These are phyloP conservation scores for Misopates orontium DNA, from an alignment of 257 asterid species.

Conservation along the genomic window DNA sequence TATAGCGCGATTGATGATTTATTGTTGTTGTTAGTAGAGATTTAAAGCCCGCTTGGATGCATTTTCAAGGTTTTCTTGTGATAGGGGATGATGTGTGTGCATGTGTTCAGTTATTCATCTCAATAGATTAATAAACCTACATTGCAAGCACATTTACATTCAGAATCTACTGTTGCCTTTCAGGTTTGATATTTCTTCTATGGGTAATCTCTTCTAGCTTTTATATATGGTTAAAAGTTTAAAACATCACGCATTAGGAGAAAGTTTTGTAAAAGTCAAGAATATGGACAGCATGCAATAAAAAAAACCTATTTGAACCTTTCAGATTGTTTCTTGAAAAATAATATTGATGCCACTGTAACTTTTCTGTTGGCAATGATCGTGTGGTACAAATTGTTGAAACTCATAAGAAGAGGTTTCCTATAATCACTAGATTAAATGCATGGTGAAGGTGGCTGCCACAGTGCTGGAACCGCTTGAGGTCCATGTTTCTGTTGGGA, in stretches of 20 bases:
- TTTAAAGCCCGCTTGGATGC: background rate
- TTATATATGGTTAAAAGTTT: background rate
- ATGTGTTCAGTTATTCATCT: too few species aligned
- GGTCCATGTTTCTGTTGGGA: background rate
- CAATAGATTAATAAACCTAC: background rate
- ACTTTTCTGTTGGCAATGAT: background rate
- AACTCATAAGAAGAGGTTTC: background rate
- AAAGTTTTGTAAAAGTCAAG: background rate
- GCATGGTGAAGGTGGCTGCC: conserved; percentile 1
- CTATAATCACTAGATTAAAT: background rate
- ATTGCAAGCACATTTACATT: background rate
- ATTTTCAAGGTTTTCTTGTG: too few species aligned
- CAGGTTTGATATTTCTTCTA: background rate
- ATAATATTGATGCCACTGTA: background rate
- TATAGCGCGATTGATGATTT: background rate
- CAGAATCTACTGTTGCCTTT: background rate
- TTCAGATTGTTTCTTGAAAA: background rate
- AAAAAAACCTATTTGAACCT: background rate
- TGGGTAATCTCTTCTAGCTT: background rate
- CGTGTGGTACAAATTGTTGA: conserved; percentile 8
- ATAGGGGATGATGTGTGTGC: too few species aligned
- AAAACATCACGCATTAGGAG: too few species aligned
- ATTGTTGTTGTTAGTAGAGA: background rate
- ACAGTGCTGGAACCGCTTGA: background rate
- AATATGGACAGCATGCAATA: background rate